These are phyloP conservation scores for Spiromastix sp. DNA, from an alignment of 2,329 filamentous ascomycete species.

Conservation along the genomic window DNA sequence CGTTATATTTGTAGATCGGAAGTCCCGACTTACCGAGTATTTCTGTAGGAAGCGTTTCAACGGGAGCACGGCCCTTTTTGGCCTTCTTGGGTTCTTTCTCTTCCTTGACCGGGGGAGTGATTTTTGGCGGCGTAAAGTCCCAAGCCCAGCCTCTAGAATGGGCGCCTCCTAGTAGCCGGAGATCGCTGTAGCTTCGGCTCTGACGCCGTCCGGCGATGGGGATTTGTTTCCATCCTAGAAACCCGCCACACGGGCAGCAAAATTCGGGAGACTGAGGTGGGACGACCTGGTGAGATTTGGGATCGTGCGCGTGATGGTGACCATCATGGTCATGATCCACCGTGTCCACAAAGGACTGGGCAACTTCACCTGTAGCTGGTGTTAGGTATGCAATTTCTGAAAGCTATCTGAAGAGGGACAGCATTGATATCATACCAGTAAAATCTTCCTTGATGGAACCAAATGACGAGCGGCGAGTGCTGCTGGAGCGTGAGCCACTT, in stretches of 20 bases:
- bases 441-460: conserved; percentile 35
- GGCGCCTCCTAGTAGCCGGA: conserved; percentile 25
- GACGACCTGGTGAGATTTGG: no score
- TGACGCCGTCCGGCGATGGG: conserved; percentile 32
- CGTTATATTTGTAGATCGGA: no score
- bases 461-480: conserved; percentile 30
- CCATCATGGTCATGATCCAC: conserved; percentile 20
- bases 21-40: conserved; percentile 60
- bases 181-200: conserved; percentile 35
- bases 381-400: no score
- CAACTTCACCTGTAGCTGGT: no score
- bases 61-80: conserved; percentile 32
- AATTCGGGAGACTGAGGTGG: conserved; percentile 29
- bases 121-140: conserved; percentile 20
- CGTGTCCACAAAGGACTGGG: conserved; percentile 35
- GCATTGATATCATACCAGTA: conserved; percentile 21
- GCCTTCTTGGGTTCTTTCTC: conserved; percentile 16
- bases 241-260: conserved; percentile 37
- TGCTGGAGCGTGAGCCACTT: conserved; percentile 29
- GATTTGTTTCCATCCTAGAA: conserved; percentile 36
- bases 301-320: no score
- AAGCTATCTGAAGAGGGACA: no score
- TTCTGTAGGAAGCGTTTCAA: conserved; percentile 62
- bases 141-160: conserved; percentile 33
- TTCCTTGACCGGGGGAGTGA: conserved; percentile 12